Evolutionary conservation across 768 basidiomycete genomes (phyloP), one percentile per base, ranked within the genome.

Genomic region (Mycena kentingensis): DNA sequence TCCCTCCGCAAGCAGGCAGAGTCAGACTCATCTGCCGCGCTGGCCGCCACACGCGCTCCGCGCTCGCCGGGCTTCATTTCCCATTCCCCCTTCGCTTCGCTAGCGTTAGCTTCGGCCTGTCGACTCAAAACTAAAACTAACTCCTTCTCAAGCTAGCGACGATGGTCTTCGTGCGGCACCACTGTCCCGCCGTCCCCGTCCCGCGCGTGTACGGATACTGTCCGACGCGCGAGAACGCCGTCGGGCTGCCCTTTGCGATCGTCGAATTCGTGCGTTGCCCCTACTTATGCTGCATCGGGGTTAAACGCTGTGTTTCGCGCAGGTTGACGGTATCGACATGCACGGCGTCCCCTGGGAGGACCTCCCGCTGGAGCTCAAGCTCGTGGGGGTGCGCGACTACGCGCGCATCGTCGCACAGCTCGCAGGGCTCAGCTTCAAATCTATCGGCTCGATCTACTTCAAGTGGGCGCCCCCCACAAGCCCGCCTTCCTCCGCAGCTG

Each of bases 381-480:
- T 64, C 28, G 46, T 55, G 26, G 55, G 50, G 11, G 55, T 64
- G 22, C 58, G 60, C 15, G 63, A 64, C 34, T 64, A 60, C 26
- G 63, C 63, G 22, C 44, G 31, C 13, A 60, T 62, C 32, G 53
- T 64, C 15, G 46, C 49, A 27, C 55, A 62, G 36, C 46, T 64
- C n/a, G 52, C 63, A 21, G 47, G 52, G 29, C 54, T 64, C n/a
- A 54, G 55, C 37, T 64, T 64, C 56, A 54, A 58, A 16, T 41
- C 53, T 12, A 64, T 64, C 45, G 63, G 63, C 6, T 64, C 63
- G 5, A 55, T 64, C n/a, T 61, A 64, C 34, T 64, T 64, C 56
- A 62, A 61, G 46, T 61, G 55, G n/a, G 44, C 41, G 37, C 13
- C n/a, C n/a, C n/a, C n/a, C n/a, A n/a, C n/a, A n/a, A n/a, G n/a